These are phyloP conservation scores for Barnettozyma siamensis DNA, from an alignment of 805 yeast genomes.

Conservation along the genomic window DNA sequence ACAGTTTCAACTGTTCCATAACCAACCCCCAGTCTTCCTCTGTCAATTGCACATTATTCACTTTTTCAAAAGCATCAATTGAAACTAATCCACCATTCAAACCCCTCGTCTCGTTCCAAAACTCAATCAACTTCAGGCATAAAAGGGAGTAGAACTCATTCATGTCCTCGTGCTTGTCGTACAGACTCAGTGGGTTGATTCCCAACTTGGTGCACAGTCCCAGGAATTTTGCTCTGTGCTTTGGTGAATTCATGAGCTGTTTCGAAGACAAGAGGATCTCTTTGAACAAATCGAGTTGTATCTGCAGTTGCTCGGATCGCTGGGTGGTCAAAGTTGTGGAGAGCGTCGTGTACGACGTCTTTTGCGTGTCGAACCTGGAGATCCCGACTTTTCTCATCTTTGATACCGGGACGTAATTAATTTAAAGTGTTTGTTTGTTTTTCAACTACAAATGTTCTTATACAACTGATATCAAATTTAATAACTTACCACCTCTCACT, in stretches of 20 bases:
- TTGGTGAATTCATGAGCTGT: conserved; percentile 5
- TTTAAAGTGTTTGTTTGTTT: too few species aligned
- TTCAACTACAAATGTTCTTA: too few species aligned
- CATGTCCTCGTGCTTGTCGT: conserved; percentile 4
- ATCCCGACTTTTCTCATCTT: conserved; percentile 8
- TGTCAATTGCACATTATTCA: not conserved
- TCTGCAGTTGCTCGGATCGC: conserved; percentile 5
- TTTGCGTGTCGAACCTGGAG: conserved; percentile 7
- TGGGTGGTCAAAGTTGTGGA: conserved; percentile 4
- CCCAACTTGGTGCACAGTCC: conserved; percentile 7
- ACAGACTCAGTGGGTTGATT: conserved; percentile 7
- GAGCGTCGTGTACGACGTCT: conserved; percentile 4
- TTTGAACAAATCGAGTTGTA: conserved; percentile 7
- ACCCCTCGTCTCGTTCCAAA: conserved; percentile 11
- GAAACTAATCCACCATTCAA: conserved; percentile 8
- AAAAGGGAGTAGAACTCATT: conserved; percentile 7
- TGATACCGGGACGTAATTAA: too few species aligned
- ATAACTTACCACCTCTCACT: conserved; percentile 26
- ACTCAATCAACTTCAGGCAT: conserved; percentile 8
- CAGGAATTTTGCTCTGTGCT: conserved; percentile 7
- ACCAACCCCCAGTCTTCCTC: conserved; percentile 7
- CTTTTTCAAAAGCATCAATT: conserved; percentile 5
- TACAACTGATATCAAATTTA: not conserved
- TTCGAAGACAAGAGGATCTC: conserved; percentile 9
- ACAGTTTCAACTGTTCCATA: conserved; percentile 1